Evolutionary conservation across 2,329 filamentous ascomycete genomes (phyloP), one percentile per base, ranked within the genome.

Genomic region (Aspergillus arachidicola): DNA sequence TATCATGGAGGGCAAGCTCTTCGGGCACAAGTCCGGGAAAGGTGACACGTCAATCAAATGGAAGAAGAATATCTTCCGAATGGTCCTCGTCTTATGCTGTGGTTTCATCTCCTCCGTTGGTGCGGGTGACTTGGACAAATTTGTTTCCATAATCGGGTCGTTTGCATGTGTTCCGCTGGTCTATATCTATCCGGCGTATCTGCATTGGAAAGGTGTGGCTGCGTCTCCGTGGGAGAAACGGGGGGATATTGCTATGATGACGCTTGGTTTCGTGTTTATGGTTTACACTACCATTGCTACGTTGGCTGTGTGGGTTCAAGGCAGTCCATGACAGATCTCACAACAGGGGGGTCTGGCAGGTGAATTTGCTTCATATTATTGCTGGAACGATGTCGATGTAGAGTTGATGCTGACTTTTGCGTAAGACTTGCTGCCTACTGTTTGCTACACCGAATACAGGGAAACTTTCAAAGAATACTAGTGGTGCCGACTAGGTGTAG

Each of bases 1-100:
- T 73, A 98, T 98, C 72, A 92, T 91, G 10, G 93, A 95, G 79
- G 96, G 95, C 70, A 92, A 92, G 66, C 83, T 97, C 9, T 98
- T 97, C 76, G 95, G 91, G 23, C 85, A 89, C 72, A 96, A 91
- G 62, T 91, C 50, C 85, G 93, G 94, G 69, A 97, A 98, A 80
- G 96, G 96, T 80, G 96, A 97, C 74, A 92, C 92, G 0, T 94
- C 91, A 75, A 96, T 97, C 83, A 98, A 98, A 82, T 98, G 94
- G 94, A 92, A 97, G 84, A 98, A 98, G 87, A 98, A 98, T 72
- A 82, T 90, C 28, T 98, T 96, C 82, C 89, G 94, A 61, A 97
- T 97, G 82, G 88, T 91, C 72, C 88, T 97, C 64, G 94, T 97
- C 54, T 86, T 91, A 69, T 79, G 93, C n/a, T 97, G 94, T 73